A percentile compares a stretch with the other conserved stretches of the same genome.
Evolutionary conservation across 129 eudicot genomes (phyloP).

Genomic region (Chrysanthemum lavandulifolium): DNA sequence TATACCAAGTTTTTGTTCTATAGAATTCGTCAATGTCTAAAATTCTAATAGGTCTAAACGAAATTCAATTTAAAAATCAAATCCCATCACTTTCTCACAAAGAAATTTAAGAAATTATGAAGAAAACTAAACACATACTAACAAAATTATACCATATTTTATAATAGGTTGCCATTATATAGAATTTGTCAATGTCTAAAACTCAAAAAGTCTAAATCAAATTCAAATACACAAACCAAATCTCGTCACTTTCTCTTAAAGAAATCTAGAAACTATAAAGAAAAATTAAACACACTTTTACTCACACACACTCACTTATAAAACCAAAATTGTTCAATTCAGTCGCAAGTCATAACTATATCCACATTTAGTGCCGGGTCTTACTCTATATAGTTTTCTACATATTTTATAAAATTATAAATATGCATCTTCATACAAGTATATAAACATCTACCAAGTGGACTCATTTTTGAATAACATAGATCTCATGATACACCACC

Average conservation of each 20-base stretch:
- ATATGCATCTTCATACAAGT: constrained; percentile 20
- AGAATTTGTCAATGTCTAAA: too few relatives aligned
- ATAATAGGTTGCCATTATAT: too few relatives aligned
- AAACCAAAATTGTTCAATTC: neutral
- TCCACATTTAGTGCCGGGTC: constrained; percentile 60
- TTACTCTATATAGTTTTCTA: constrained; percentile 23
- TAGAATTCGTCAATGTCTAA: too few relatives aligned
- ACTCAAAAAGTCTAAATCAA: neutral
- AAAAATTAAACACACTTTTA: neutral
- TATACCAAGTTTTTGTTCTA: too few relatives aligned
- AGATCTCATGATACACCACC: constrained; percentile 38
- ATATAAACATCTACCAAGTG: constrained; percentile 56
- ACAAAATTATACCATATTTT: too few relatives aligned
- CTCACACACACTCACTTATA: too few relatives aligned
- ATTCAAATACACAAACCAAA: constrained; percentile 24
- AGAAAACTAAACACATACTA: neutral
- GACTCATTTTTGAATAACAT: constrained; percentile 58
- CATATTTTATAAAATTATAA: constrained; percentile 32
- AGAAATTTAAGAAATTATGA: neutral
- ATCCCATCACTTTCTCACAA: neutral
- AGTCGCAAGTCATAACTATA: constrained; percentile 38
- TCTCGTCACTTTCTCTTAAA: constrained; percentile 35
- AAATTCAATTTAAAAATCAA: neutral
- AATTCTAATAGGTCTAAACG: neutral
- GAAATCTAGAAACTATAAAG: constrained; percentile 24